Conservation (phyloP, 768 basidiomycete genomes). For the Mycena capillaripes region DNA sequence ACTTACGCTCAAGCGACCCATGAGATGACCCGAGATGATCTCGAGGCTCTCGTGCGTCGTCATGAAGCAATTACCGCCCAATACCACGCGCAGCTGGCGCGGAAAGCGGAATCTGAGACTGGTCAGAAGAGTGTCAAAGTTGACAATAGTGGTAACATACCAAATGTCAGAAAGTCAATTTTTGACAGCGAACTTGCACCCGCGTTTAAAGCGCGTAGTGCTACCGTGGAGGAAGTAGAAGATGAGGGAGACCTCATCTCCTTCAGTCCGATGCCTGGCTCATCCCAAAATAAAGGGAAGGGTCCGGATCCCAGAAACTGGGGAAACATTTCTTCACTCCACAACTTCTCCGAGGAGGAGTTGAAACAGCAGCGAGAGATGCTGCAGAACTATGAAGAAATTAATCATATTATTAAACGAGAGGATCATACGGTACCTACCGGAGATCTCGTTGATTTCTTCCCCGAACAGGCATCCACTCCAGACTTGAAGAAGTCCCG, state of each 20-base stretch:
- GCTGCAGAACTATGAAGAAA: conserved; percentile 13
- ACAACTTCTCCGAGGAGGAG: neutral
- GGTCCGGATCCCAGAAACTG: conserved; percentile 22
- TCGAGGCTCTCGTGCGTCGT: neutral
- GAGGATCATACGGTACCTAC: neutral
- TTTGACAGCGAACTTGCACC: too few species aligned
- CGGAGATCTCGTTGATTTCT: neutral
- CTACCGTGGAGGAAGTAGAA: neutral
- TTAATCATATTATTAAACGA: conserved; percentile 2
- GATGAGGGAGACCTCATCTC: conserved; percentile 1
- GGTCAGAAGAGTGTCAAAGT: too few species aligned
- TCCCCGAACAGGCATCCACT: too few species aligned
- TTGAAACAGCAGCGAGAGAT: conserved; percentile 3
- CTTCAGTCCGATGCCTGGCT: neutral
- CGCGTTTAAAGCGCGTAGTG: neutral
- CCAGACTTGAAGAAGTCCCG: neutral
- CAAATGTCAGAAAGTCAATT: too few species aligned
- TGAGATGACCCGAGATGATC: neutral
- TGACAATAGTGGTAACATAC: too few species aligned
- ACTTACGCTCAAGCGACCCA: neutral
- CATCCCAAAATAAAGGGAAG: conserved; percentile 25
- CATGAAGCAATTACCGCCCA: neutral
- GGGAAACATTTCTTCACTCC: neutral
- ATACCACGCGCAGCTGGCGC: neutral
- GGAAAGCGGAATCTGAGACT: too few species aligned